phyloP scores from a whole-genome alignment of 371 early-diverging fungal genomes.

The Apophysomyces trapeziformis region DNA sequence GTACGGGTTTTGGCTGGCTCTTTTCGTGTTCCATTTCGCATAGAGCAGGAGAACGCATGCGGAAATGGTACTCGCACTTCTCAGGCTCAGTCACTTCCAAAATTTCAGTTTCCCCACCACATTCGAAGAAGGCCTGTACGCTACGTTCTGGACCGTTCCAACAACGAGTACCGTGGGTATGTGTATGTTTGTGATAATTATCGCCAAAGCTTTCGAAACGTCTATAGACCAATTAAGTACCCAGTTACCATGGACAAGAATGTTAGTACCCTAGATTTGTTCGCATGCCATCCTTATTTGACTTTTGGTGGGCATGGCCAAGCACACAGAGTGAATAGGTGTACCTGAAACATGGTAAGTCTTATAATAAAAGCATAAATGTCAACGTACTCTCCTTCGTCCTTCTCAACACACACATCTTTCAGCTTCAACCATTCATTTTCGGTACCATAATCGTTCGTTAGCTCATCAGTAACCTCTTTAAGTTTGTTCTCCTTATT shows the following conservation, averaged over 20 bases:
- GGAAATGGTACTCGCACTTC: slow-evolving; percentile 89
- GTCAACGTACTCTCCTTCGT: slow-evolving; percentile 74
- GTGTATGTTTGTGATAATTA: slow-evolving; percentile 62
- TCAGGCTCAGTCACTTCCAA: slow-evolving; percentile 83
- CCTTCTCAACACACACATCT: slow-evolving; percentile 70
- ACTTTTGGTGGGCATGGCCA: slow-evolving; percentile 76
- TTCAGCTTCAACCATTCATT: slow-evolving; percentile 66
- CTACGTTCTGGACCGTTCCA: slow-evolving; percentile 94
- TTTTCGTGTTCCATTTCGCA: slow-evolving; percentile 46
- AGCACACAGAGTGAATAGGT: slow-evolving; percentile 85
- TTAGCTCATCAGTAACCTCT: slow-evolving; percentile 48
- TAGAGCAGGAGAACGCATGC: slow-evolving; percentile 77
- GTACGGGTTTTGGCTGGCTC: background rate
- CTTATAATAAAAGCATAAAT: background rate
- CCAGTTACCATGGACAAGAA: background rate
- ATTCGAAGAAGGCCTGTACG: slow-evolving; percentile 55
- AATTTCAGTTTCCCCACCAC: slow-evolving; percentile 73
- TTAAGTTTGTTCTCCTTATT: slow-evolving; percentile 37
- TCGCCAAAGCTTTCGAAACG: slow-evolving; percentile 37
- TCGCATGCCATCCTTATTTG: slow-evolving; percentile 56
- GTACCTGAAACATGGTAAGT: slow-evolving; percentile 50
- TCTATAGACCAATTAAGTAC: slow-evolving; percentile 25
- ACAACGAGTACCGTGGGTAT: slow-evolving; percentile 78
- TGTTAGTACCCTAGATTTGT: slow-evolving; percentile 75
- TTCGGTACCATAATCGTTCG: slow-evolving; percentile 63